Base-by-base conservation (phyloP, 1,284 basidiomycete genomes). In the Limonomyces culmigenus region DNA sequence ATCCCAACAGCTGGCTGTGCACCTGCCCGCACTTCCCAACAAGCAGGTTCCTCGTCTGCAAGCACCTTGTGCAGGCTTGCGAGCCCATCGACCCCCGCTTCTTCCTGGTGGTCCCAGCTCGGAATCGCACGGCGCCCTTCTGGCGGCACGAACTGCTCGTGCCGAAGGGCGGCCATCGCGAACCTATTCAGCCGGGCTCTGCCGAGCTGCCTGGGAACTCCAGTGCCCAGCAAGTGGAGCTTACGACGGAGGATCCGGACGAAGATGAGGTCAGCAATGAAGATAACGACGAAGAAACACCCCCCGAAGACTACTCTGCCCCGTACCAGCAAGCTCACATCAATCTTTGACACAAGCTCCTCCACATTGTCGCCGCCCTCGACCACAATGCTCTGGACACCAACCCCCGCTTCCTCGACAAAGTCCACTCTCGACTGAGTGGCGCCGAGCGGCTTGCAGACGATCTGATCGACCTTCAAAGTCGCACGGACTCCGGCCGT, bases 21-120 rank as follows among this genome's bases (percentile, higher is more conserved):
- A 51, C 48, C 32, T 57, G 56, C 38, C 52, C 49, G 2, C 23
- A 27, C 16, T 46, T 56, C 29, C 39, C 33, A 2, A 46, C 32
- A 38, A 49, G 48, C 41, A 44, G 50, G 13, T 54, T 56, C 40
- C 46, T 58, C 2, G 20, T 56, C 29, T 58, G 55, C 45, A 58
- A 58, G 35, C 55, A 58, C 38, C 45, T 52, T 4, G 45, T 58
- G 5, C 53, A 56, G 32, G 12, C 29, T 2, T 38, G 52, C 3
- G 35, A 48, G 12, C 40, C 35, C 3, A 50, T 55, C 2, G 42
- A 45, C 3, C 45, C 52, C 1, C 38, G 37, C 4, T 57, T 56
- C 43, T 57, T 55, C 41, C 42, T 49, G 4, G 44, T 52, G 31
- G 50, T 46, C 4, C n/a, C n/a, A n/a, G 39, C 37, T 15, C 36